Evolutionary conservation across 495 filamentous ascomycete species (phyloP), one percentile per base, ranked within the genome.

Genomic region (Lophiostoma macrostomum): DNA sequence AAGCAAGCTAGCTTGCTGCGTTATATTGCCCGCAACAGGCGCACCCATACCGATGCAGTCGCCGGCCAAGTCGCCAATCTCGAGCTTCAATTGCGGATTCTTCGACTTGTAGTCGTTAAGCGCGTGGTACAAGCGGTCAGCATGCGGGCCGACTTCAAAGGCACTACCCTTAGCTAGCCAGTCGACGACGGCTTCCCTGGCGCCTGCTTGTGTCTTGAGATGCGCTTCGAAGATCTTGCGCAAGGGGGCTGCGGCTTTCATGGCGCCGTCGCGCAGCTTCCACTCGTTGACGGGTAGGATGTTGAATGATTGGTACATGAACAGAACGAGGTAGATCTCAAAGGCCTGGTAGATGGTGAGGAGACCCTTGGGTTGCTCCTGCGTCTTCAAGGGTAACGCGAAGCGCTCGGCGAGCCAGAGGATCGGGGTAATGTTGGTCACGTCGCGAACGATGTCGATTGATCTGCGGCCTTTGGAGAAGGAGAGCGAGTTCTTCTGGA

Each of bases 361-460:
- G 1, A 66, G 18, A 18, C 64, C 64, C 1, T 43, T 44, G 11
- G 64, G 60, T 3, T 58, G 34, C 34, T 59, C 48, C 6, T 18
- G 32, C 0, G 64, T 66, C 38, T 66, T 66, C 28, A 66, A 50
- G 3, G 64, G 64, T 19, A 66, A 28, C n/a, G 64, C 64, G 31
- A 63, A 61, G 29, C 64, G 60, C 0, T 64, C 57, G 5, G 64
- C 64, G 6, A 66, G 53, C 64, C 64, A 66, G 31, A 60, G 52
- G 19, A 66, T 59, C 5, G 64, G 58, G 4, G 60, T 51, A 30
- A 66, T 49, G 47, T 68, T 69, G 29, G 59, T 68, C 41, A 73
- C 69, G 58, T 73, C 67, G 3, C 71, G 65, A 31, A 73, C 69
- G 35, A 73, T 68, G 41, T 73, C 66, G 50, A 73, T 67, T n/a